These are phyloP conservation scores for Stemphylium vesicarium DNA, from an alignment of 2,329 filamentous ascomycete species.

Conservation along the genomic window DNA sequence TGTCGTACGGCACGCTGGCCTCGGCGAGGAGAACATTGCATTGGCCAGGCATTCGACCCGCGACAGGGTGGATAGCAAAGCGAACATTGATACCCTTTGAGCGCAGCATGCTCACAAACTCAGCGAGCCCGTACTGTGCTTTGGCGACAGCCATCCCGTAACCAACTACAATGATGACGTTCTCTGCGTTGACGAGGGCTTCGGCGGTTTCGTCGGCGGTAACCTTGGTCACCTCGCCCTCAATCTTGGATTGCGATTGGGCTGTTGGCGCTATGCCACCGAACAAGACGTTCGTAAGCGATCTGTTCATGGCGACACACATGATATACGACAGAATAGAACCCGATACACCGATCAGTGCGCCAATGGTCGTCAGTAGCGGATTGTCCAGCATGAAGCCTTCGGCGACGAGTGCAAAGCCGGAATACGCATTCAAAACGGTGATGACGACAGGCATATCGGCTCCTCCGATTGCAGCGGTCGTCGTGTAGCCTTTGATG, in stretches of 20 bases:
- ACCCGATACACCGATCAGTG: slow-evolving; percentile 85
- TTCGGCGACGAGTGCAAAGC: slow-evolving; percentile 87
- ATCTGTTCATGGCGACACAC: slow-evolving; percentile 91
- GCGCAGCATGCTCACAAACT: slow-evolving; percentile 78
- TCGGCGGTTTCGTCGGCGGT: slow-evolving; percentile 83
- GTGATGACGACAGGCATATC: slow-evolving; percentile 95
- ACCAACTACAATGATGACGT: slow-evolving; percentile 86
- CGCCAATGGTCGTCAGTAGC: slow-evolving; percentile 82
- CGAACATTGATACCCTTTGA: slow-evolving; percentile 79
- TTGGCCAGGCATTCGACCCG: slow-evolving; percentile 90
- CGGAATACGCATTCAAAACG: slow-evolving; percentile 87
- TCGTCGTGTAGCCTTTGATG: slow-evolving; percentile 85
- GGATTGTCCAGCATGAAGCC: slow-evolving; percentile 92
- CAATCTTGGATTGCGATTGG: slow-evolving; percentile 72
- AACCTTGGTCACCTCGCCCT: slow-evolving; percentile 79
- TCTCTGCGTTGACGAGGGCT: slow-evolving; percentile 75
- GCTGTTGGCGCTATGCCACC: slow-evolving; percentile 75
- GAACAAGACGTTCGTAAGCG: slow-evolving; percentile 86
- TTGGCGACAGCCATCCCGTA: slow-evolving; percentile 96
- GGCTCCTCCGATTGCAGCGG: slow-evolving; percentile 86
- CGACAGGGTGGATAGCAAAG: slow-evolving; percentile 89
- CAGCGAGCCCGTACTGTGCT: slow-evolving; percentile 87
- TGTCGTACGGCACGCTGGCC: slow-evolving; percentile 87
- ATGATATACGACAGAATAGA: slow-evolving; percentile 74
- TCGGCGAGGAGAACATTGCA: slow-evolving; percentile 91